Conservation (phyloP, 495 filamentous ascomycete genomes). For the Daldinia caldariorum region DNA sequence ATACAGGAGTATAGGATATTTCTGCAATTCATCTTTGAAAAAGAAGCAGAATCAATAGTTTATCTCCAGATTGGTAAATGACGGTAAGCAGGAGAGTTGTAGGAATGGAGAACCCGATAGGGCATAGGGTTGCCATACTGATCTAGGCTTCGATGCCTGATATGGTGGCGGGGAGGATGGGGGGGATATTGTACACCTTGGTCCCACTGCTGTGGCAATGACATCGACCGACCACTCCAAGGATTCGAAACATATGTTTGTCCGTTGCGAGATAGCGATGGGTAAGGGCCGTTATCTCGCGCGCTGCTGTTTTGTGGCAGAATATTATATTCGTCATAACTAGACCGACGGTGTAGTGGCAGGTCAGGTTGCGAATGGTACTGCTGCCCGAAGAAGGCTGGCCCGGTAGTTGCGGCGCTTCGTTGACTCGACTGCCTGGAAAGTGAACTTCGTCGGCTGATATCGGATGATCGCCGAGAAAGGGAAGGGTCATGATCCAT, state of each 20-base stretch:
- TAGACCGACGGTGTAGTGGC: slow-evolving; percentile 53
- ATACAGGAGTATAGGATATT: not conserved
- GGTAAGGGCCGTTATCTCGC: slow-evolving; percentile 42
- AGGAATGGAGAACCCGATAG: slow-evolving; percentile 59
- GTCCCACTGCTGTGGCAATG: slow-evolving; percentile 34
- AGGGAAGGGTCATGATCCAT: slow-evolving; percentile 45
- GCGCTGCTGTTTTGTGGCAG: slow-evolving; percentile 29
- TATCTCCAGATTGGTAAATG: slow-evolving; percentile 58
- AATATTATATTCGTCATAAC: slow-evolving; percentile 53
- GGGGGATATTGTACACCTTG: slow-evolving; percentile 47
- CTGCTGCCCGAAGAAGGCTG: slow-evolving; percentile 35
- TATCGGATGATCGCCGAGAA: slow-evolving; percentile 40
- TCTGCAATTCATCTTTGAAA: not conserved
- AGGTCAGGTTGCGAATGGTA: slow-evolving; percentile 40
- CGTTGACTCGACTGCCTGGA: slow-evolving; percentile 43
- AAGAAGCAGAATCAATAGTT: slow-evolving; percentile 10
- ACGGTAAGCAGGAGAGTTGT: slow-evolving; percentile 60
- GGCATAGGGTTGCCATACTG: slow-evolving; percentile 47
- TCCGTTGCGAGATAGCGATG: slow-evolving; percentile 54
- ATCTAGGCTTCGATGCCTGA: slow-evolving; percentile 52
- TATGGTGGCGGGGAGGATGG: slow-evolving; percentile 49
- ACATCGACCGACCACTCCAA: slow-evolving; percentile 48
- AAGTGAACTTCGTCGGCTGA: slow-evolving; percentile 45
- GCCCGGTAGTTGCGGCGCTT: slow-evolving; percentile 35
- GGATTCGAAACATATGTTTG: slow-evolving; percentile 43